Conservation (phyloP, 257 asterid species). For the Fraxinus anomala region DNA sequence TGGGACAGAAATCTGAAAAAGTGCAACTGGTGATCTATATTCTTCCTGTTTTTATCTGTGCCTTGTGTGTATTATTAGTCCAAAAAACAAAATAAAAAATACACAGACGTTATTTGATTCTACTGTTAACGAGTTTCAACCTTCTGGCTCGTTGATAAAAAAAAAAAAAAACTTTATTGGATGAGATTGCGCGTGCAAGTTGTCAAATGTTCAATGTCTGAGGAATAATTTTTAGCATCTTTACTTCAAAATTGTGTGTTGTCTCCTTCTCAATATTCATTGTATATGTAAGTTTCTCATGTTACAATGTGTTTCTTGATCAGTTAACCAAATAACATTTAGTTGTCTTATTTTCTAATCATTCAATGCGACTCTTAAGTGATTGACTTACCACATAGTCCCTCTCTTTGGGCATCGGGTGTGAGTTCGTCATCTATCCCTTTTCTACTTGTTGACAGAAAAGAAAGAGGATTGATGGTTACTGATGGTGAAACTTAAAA, state of each 20-base stretch:
- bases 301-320: constrained; percentile 1
- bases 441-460: not conserved
- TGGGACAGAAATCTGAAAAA: constrained; percentile 73
- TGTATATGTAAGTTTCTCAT: not conserved
- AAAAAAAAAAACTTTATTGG: constrained; percentile 13
- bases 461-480: constrained; percentile 11
- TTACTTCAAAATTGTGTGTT: constrained; percentile 3
- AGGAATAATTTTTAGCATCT: not conserved
- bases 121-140: constrained; percentile 2
- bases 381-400: constrained; percentile 12
- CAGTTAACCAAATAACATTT: not conserved
- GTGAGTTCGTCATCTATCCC: constrained; percentile 2
- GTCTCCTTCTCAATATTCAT: not conserved
- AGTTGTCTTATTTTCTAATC: not conserved
- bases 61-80: constrained; percentile 11
- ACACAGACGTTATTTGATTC: not conserved
- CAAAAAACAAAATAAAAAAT: not conserved
- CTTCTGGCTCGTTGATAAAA: constrained; percentile 20
- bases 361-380: not conserved
- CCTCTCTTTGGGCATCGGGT: not conserved
- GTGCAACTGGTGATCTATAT: constrained; percentile 78
- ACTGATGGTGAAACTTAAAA: constrained; percentile 20
- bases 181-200: not conserved
- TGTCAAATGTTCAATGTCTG: not conserved
- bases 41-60: not conserved